These are phyloP conservation scores for Phytophthora podocarpi DNA, from an alignment of 352 stramenopile species.

Conservation along the genomic window DNA sequence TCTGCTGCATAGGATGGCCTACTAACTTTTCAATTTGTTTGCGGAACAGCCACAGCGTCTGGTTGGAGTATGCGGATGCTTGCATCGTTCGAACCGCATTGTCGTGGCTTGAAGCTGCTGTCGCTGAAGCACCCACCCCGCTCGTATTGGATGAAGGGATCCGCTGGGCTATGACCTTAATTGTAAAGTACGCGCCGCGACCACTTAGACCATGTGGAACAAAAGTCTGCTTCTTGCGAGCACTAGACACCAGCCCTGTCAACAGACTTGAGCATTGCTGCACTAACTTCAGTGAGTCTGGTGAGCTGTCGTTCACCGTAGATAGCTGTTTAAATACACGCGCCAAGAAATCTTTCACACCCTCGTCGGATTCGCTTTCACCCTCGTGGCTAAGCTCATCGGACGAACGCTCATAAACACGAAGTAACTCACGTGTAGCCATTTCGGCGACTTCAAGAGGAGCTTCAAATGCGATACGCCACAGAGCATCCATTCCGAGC, in stretches of 20 bases:
- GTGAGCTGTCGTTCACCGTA: constrained; percentile 49
- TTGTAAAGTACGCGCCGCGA: constrained; percentile 73
- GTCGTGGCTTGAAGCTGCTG: constrained; percentile 37
- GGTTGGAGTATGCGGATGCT: constrained; percentile 74
- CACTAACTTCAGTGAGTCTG: constrained; percentile 68
- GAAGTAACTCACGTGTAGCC: constrained; percentile 77
- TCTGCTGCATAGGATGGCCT: constrained; percentile 77
- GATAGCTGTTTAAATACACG: constrained; percentile 79
- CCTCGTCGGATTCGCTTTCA: constrained; percentile 36
- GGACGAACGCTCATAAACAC: constrained; percentile 76
- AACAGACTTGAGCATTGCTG: constrained; percentile 79
- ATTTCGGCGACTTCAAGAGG: constrained; percentile 78
- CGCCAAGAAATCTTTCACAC: constrained; percentile 79
- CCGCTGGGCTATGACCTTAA: constrained; percentile 83
- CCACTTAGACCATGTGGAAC: constrained; percentile 72
- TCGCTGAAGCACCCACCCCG: constrained; percentile 18
- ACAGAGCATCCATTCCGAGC: constrained; percentile 82
- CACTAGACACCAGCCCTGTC: constrained; percentile 65
- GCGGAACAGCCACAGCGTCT: constrained; percentile 72
- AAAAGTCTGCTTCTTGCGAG: constrained; percentile 54
- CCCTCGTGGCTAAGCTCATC: constrained; percentile 19
- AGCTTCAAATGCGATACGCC: constrained; percentile 83
- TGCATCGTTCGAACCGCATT: constrained; percentile 68
- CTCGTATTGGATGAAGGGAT: constrained; percentile 60
- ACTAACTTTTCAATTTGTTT: constrained; percentile 79